A percentile compares a stretch with the other conserved stretches of the same genome.
Conservation (phyloP, 345 rosid genomes). For the Salix brachista region DNA sequence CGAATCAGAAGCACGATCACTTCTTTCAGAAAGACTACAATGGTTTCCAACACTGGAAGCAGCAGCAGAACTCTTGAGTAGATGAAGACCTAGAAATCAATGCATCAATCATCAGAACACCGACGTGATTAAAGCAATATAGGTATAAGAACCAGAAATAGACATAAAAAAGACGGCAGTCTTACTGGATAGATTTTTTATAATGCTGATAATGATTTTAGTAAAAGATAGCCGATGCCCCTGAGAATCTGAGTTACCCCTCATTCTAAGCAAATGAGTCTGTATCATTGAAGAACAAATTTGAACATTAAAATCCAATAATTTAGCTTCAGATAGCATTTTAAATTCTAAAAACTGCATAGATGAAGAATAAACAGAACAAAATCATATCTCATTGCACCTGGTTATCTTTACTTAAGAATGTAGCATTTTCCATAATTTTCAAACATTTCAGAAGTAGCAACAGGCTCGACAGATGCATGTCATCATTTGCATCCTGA, state of each 20-base stretch:
- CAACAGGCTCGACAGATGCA: conserved; percentile 42
- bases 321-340: conserved; percentile 7
- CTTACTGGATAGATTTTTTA: conserved; percentile 81
- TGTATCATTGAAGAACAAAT: conserved; percentile 20
- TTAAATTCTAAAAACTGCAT: neutral
- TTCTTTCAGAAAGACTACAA: conserved; percentile 36
- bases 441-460: conserved; percentile 75
- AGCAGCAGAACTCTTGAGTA: conserved; percentile 31
- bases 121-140: neutral
- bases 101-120: conserved; percentile 22
- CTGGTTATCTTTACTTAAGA: conserved; percentile 87
- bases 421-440: conserved; percentile 96
- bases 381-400: conserved; percentile 29
- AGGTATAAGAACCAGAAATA: neutral
- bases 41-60: conserved; percentile 20
- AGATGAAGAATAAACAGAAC: neutral
- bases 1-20: conserved; percentile 33
- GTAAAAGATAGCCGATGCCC: conserved; percentile 49
- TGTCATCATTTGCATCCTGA: conserved; percentile 39
- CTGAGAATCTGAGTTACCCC: conserved; percentile 38
- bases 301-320: conserved; percentile 1
- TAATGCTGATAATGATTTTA: conserved; percentile 48
- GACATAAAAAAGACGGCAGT: neutral
- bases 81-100: conserved; percentile 49
- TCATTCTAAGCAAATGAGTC: conserved; percentile 86